Evolutionary conservation across 495 filamentous ascomycete species (phyloP), one percentile per base, ranked within the genome.

Genomic region (Hypomontagnella submonticulosa): DNA sequence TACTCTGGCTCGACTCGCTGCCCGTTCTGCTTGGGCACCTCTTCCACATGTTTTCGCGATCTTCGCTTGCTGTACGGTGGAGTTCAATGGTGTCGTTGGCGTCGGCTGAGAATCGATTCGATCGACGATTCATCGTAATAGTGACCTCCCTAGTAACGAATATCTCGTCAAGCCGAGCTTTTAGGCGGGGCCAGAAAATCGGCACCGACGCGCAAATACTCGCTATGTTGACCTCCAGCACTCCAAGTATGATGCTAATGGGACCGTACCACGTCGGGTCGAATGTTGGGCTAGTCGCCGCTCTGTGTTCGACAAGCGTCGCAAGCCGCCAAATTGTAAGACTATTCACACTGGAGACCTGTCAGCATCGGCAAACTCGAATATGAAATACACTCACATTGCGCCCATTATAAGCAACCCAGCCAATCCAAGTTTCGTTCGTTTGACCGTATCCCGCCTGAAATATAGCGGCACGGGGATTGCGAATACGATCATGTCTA

Each of bases 201-300:
- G 75, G 75, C 4, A 77, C 56, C 40, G 72, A 75, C 18, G 71
- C 72, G 60, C 74, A 76, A n/a, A 77, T 72, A 30, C 67, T 70
- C 5, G 74, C 67, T 47, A 64, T 36, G n/a, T 67, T 66, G 4
- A 66, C 63, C 51, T 77, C 74, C 1, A 73, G 49, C 1, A 37
- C 67, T 0, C 68, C 74, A 47, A 76, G 68, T 15, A 74, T 36
- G 46, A 74, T 66, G 42, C 59, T 67, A 13, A 66, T 57, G 11
- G 75, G 67, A 12, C 37, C 61, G 48, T 75, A 75, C 69, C 70
- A 77, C 1, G 71, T 73, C 43, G 75, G 72, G 42, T 77, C 75
- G 46, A 70, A 66, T 3, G 62, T 67, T 9, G 68, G 72, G 18
- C 58, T 70, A 0, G 70, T 73, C 3, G 66, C 56, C 12, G 63